These are phyloP conservation scores for Pyricularia sp. DNA, from an alignment of 2,329 filamentous ascomycete species.

Conservation along the genomic window DNA sequence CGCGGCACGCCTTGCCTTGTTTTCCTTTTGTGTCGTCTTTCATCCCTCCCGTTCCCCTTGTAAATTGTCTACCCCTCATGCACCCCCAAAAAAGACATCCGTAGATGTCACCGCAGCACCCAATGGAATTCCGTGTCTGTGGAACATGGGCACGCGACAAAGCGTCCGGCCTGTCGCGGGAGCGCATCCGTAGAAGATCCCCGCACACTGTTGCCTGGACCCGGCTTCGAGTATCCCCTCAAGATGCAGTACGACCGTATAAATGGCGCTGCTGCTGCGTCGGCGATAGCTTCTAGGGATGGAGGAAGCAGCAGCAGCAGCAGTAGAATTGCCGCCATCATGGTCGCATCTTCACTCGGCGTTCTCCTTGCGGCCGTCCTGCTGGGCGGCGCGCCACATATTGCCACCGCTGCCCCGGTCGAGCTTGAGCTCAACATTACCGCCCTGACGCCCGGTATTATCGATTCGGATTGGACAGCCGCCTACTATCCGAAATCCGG, in stretches of 20 bases:
- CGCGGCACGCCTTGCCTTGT: neutral
- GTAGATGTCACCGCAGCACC: neutral
- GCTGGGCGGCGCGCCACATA: neutral
- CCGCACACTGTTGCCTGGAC: neutral
- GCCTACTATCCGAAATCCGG: constrained; percentile 22
- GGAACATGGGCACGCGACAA: neutral
- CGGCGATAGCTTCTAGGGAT: neutral
- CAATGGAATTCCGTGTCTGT: neutral
- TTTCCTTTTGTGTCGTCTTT: neutral
- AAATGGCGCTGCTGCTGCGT: neutral
- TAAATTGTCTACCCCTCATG: neutral
- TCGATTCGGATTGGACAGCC: constrained; percentile 28
- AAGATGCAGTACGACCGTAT: neutral
- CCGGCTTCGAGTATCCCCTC: neutral
- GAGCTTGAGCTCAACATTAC: constrained; percentile 13
- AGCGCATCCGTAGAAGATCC: neutral
- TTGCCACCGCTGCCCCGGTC: neutral
- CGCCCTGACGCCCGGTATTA: constrained; percentile 17
- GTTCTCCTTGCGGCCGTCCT: neutral
- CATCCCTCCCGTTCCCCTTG: neutral
- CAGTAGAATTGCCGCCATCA: neutral
- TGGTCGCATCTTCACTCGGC: neutral
- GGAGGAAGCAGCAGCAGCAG: neutral
- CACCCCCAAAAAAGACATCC: neutral
- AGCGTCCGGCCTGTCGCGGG: neutral